phyloP scores from a whole-genome alignment of 768 basidiomycete species.

The Suillus luteus region DNA sequence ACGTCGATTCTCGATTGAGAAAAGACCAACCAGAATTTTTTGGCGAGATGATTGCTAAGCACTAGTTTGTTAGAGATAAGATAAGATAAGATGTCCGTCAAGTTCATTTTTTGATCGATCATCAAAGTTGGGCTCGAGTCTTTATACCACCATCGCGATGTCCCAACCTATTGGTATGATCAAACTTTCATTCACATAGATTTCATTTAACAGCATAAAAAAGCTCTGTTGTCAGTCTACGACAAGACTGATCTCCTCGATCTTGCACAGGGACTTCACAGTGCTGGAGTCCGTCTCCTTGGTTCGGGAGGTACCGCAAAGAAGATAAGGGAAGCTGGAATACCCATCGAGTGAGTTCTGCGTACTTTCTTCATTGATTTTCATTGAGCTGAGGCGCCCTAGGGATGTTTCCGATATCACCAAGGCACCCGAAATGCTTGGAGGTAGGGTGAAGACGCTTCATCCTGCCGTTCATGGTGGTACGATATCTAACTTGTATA shows the following conservation, averaged over 20 bases:
- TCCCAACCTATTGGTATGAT: constrained; percentile 31
- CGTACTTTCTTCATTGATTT: constrained; percentile 5
- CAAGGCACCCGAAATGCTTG: constrained; percentile 98
- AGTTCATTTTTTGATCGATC: constrained; percentile 12
- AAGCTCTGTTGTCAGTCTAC: constrained; percentile 93
- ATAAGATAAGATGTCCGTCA: constrained; percentile 1
- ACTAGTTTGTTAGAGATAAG: constrained; percentile 13
- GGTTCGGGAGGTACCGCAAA: constrained; percentile 98
- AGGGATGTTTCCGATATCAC: constrained; percentile 98
- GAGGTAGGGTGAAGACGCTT: constrained; percentile 96
- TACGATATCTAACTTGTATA: constrained; percentile 34
- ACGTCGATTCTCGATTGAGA: neutral
- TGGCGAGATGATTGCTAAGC: too few species aligned
- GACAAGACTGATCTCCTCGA: constrained; percentile 92
- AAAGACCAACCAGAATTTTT: neutral
- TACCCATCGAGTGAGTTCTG: constrained; percentile 79
- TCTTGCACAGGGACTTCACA: constrained; percentile 81
- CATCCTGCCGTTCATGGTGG: constrained; percentile 98
- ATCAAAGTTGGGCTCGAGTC: neutral
- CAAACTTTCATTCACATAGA: neutral
- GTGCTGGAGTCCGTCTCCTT: constrained; percentile 81
- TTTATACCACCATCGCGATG: constrained; percentile 23
- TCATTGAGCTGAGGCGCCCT: constrained; percentile 14
- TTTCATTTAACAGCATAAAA: constrained; percentile 13
- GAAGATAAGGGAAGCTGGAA: constrained; percentile 91